phyloP scores from a whole-genome alignment of 1,284 basidiomycete species.

The Ganoderma lucidum region DNA sequence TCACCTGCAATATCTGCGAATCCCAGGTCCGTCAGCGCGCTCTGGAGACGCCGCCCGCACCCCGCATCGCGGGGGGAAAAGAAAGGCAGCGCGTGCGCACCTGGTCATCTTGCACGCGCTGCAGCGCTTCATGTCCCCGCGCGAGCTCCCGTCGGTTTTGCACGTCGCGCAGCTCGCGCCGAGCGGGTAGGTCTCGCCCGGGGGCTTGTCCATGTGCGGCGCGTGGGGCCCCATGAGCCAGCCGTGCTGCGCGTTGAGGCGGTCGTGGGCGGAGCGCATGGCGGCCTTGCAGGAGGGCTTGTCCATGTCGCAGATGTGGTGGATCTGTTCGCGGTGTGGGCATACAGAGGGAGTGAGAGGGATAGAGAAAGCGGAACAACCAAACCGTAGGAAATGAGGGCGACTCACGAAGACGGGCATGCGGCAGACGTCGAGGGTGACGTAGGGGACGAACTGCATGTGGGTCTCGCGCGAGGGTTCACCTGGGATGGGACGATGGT shows the following conservation, averaged over 20 bases:
- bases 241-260: conserved; percentile 18
- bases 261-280: conserved; percentile 15
- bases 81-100: background rate
- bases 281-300: conserved; percentile 12
- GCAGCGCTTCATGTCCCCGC: conserved; percentile 15
- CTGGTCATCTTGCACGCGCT: conserved; percentile 25
- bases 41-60: background rate
- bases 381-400: background rate
- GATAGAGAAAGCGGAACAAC: background rate
- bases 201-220: conserved; percentile 13
- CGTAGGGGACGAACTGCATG: conserved; percentile 21
- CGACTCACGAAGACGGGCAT: conserved; percentile 23
- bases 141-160: conserved; percentile 19
- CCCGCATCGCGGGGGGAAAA: background rate
- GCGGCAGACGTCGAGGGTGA: conserved; percentile 15
- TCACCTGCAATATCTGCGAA: conserved; percentile 24
- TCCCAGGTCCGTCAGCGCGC: background rate
- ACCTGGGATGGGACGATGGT: background rate
- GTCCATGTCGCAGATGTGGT: conserved; percentile 28
- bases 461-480: conserved; percentile 23
- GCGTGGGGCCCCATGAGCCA: conserved; percentile 22
- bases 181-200: conserved; percentile 22
- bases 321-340: conserved; percentile 6
- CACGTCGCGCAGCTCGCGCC: conserved; percentile 24
- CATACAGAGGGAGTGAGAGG: background rate